phyloP scores from a whole-genome alignment of 148 eudicot genomes.

The Vaccinium myrtillus region DNA sequence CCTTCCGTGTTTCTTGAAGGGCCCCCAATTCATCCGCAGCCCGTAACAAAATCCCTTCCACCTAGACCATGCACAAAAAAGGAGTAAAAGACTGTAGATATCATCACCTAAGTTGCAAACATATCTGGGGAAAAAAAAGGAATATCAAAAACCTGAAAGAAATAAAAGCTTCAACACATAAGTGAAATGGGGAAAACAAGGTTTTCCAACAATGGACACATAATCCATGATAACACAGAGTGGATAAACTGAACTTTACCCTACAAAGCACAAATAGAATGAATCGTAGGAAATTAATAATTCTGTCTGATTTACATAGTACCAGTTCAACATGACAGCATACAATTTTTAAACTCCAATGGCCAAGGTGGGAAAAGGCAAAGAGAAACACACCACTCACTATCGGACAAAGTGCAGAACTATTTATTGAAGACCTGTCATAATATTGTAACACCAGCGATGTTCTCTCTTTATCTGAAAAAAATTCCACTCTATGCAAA shows the following conservation, averaged over 20 bases:
- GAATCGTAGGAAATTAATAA: neutral
- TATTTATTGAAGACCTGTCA: neutral
- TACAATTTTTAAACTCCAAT: neutral
- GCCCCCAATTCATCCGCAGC: conserved; percentile 78
- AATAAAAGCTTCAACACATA: neutral
- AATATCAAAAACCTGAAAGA: neutral
- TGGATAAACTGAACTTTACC: neutral
- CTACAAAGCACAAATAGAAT: neutral
- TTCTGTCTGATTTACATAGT: neutral
- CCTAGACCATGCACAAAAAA: conserved; percentile 35
- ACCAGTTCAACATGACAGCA: neutral
- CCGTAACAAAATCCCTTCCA: conserved; percentile 80
- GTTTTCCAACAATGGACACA: neutral
- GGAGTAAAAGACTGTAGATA: neutral
- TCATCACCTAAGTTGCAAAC: neutral
- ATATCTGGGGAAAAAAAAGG: neutral
- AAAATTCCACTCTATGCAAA: neutral
- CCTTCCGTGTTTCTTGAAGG: conserved; percentile 94
- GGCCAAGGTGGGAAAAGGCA: neutral
- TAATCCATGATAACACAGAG: neutral
- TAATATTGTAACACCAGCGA: neutral
- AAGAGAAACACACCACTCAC: neutral
- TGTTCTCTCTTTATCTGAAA: neutral
- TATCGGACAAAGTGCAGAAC: neutral
- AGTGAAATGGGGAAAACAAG: neutral